These are phyloP conservation scores for Macrolepiota albuminosa DNA, from an alignment of 768 basidiomycete species.

Conservation along the genomic window DNA sequence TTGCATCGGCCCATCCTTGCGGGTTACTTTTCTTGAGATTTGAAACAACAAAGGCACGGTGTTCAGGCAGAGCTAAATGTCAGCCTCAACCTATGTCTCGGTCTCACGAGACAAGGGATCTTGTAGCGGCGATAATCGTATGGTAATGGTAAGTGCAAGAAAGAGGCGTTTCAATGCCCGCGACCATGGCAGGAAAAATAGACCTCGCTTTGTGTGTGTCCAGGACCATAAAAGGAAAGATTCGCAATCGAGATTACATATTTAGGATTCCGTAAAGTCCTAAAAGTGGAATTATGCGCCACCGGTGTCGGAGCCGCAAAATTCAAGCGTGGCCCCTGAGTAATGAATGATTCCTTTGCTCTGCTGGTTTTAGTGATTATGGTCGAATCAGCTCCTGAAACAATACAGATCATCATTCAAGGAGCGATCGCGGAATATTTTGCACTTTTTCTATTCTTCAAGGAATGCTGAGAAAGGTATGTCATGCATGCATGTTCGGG, in stretches of 20 bases:
- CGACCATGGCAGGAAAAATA: neutral
- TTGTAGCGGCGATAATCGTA: neutral
- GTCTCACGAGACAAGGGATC: neutral
- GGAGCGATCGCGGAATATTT: neutral
- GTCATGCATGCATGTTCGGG: neutral
- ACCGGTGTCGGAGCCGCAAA: neutral
- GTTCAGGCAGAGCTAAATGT: too few species aligned
- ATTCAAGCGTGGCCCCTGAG: neutral
- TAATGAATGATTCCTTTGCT: neutral
- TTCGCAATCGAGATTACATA: neutral
- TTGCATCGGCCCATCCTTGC: too few species aligned
- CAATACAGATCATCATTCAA: neutral
- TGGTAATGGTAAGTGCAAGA: neutral
- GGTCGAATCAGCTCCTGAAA: neutral
- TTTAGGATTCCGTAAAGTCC: too few species aligned
- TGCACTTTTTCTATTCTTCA: neutral
- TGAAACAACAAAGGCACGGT: too few species aligned
- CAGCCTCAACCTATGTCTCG: too few species aligned
- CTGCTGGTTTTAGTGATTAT: neutral
- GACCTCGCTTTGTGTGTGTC: neutral
- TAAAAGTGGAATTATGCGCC: neutral
- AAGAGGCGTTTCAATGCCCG: neutral
- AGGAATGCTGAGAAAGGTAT: neutral
- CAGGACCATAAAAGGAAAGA: neutral
- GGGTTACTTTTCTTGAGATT: too few species aligned